Evolutionary conservation across 2,329 filamentous ascomycete genomes (phyloP).

Genomic region (Fusarium sterilihyphosum): DNA sequence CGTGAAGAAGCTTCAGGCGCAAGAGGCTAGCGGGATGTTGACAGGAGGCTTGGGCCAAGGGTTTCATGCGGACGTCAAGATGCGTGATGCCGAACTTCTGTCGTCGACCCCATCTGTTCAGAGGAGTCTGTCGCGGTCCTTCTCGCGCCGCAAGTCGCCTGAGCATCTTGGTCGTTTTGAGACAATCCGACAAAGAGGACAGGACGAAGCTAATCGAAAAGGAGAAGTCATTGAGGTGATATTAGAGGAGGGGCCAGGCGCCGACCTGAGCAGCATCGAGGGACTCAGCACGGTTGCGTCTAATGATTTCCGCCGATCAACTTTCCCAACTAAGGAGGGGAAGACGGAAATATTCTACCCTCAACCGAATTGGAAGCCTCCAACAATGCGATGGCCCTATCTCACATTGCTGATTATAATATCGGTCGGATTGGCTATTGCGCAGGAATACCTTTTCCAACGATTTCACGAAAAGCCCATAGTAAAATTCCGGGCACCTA

Average conservation of each 20-base stretch:
- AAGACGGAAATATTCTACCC: constrained; percentile 67
- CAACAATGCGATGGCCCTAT: constrained; percentile 72
- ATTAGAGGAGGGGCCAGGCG: constrained; percentile 52
- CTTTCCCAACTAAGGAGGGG: constrained; percentile 48
- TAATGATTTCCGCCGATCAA: constrained; percentile 50
- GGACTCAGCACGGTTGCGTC: constrained; percentile 50
- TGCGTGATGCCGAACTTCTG: constrained; percentile 63
- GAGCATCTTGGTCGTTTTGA: constrained; percentile 46
- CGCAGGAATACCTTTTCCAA: constrained; percentile 66
- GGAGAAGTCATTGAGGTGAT: constrained; percentile 70
- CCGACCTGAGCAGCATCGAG: constrained; percentile 63
- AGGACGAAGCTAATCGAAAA: constrained; percentile 68
- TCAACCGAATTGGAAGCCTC: constrained; percentile 73
- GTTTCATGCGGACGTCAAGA: constrained; percentile 57
- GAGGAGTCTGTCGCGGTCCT: constrained; percentile 52
- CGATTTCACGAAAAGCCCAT: constrained; percentile 57
- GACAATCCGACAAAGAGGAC: constrained; percentile 61
- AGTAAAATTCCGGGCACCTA: constrained; percentile 59
- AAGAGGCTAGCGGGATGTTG: constrained; percentile 64
- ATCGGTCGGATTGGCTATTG: constrained; percentile 61
- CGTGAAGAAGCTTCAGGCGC: constrained; percentile 56
- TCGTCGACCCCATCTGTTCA: constrained; percentile 46
- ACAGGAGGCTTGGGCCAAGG: constrained; percentile 69
- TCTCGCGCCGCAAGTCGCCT: constrained; percentile 50
- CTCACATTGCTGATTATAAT: constrained; percentile 63